phyloP scores from a whole-genome alignment of 352 stramenopile species.

The Phytophthora pini region DNA sequence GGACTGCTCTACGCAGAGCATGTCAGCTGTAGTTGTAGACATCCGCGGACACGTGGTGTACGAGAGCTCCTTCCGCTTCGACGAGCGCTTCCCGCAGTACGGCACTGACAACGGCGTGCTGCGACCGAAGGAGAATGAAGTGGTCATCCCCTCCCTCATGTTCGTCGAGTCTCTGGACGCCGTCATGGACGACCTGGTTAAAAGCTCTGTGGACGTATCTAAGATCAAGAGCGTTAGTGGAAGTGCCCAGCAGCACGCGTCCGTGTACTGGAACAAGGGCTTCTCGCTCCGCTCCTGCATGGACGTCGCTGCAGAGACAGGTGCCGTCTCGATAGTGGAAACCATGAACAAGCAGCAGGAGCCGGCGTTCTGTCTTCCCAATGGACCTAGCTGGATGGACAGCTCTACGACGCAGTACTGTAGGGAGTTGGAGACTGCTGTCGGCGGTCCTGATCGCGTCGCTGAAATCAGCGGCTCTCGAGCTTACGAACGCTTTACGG shows the following conservation, averaged over 20 bases:
- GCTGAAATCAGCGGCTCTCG: constrained; percentile 79
- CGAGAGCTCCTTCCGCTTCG: constrained; percentile 75
- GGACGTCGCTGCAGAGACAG: constrained; percentile 27
- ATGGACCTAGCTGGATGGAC: constrained; percentile 89
- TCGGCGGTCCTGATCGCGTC: constrained; percentile 65
- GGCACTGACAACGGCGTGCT: constrained; percentile 72
- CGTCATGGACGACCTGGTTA: constrained; percentile 55
- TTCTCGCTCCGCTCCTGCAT: constrained; percentile 52
- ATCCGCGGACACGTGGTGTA: constrained; percentile 43
- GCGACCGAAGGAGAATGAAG: constrained; percentile 49
- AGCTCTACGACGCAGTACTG: constrained; percentile 75
- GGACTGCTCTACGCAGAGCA: constrained; percentile 89
- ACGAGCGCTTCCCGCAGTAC: constrained; percentile 70
- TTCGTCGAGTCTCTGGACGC: constrained; percentile 83
- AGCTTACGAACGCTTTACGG: constrained; percentile 86
- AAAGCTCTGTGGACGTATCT: constrained; percentile 38
- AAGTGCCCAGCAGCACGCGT: constrained; percentile 86
- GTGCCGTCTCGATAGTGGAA: constrained; percentile 25
- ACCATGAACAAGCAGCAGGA: constrained; percentile 34
- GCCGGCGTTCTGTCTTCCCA: constrained; percentile 55
- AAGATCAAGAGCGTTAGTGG: constrained; percentile 72
- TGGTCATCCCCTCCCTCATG: constrained; percentile 78
- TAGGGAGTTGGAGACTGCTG: constrained; percentile 52
- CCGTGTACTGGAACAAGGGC: constrained; percentile 71
- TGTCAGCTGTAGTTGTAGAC: constrained; percentile 73